Conservation (phyloP, 352 stramenopile genomes). For the Phytophthora pini region DNA sequence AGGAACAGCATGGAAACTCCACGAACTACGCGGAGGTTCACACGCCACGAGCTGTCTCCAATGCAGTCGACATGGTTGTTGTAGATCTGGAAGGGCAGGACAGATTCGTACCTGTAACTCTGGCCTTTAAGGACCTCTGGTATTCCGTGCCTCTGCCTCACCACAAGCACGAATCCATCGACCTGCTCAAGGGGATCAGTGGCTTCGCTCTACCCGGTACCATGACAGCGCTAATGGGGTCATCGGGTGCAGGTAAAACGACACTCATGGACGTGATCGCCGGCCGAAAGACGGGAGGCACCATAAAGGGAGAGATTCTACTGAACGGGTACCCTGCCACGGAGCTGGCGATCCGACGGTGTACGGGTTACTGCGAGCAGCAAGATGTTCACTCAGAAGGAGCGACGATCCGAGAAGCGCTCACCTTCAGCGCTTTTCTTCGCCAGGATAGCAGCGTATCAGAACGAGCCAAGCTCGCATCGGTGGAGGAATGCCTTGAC, state of each 20-base stretch:
- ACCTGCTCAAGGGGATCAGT: conserved; percentile 75
- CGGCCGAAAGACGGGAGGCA: conserved; percentile 83
- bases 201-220: conserved; percentile 49
- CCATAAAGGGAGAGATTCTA: conserved; percentile 57
- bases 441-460: conserved; percentile 43
- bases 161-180: conserved; percentile 41
- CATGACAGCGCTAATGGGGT: conserved; percentile 63
- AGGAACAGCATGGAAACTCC: not conserved
- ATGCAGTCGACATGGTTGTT: conserved; percentile 38
- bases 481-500: conserved; percentile 43
- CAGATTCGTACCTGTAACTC: conserved; percentile 27
- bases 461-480: conserved; percentile 28
- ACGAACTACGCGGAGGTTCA: conserved; percentile 19
- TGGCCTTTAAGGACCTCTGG: conserved; percentile 33
- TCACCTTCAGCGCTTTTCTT: conserved; percentile 86
- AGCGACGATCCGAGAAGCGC: conserved; percentile 81
- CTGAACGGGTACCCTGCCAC: conserved; percentile 43
- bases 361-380: conserved; percentile 43
- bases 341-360: conserved; percentile 34
- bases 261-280: conserved; percentile 65
- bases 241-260: conserved; percentile 79
- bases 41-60: conserved; percentile 11
- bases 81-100: not conserved
- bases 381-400: not conserved
- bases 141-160: conserved; percentile 20